These are phyloP conservation scores for Mycena belliarum DNA, from an alignment of 768 basidiomycete genomes.

Conservation along the genomic window DNA sequence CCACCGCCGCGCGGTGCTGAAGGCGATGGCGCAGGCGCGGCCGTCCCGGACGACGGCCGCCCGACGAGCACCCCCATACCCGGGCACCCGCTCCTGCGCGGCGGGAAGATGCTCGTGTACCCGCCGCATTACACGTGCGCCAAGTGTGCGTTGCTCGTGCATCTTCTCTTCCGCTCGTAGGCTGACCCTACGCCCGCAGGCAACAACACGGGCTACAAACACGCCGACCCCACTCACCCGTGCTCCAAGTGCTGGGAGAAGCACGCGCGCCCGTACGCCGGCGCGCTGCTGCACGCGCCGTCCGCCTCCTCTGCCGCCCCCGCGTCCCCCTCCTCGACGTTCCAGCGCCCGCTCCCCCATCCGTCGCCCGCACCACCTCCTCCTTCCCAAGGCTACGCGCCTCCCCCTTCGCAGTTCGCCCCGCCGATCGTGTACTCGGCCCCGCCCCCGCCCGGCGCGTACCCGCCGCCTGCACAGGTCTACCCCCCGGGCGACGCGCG, in stretches of 20 bases:
- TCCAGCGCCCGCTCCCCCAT: constrained; percentile 41
- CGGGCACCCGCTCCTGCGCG: constrained; percentile 66
- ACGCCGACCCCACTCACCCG: neutral
- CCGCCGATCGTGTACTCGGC: too few relatives aligned
- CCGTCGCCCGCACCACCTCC: too few relatives aligned
- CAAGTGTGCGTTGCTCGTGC: constrained; percentile 56
- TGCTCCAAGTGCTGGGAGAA: constrained; percentile 65
- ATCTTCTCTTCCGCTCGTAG: neutral
- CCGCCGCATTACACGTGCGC: constrained; percentile 60
- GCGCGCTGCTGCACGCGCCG: constrained; percentile 57
- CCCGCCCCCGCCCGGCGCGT: too few relatives aligned
- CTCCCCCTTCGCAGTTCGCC: too few relatives aligned
- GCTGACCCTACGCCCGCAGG: neutral
- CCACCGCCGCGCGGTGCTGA: constrained; percentile 26
- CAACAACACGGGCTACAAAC: constrained; percentile 9
- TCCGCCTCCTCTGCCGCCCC: neutral
- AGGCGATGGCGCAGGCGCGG: neutral
- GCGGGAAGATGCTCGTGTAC: constrained; percentile 69
- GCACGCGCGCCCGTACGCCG: constrained; percentile 59
- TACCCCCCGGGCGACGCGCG: constrained; percentile 68
- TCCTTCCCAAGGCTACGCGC: too few relatives aligned
- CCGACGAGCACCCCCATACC: constrained; percentile 65
- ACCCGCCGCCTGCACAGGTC: constrained; percentile 26
- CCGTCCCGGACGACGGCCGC: constrained; percentile 48
- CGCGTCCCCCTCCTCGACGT: constrained; percentile 21